Conservation (phyloP, 768 basidiomycete genomes). For the Rhodotorula sphaerocarpa region DNA sequence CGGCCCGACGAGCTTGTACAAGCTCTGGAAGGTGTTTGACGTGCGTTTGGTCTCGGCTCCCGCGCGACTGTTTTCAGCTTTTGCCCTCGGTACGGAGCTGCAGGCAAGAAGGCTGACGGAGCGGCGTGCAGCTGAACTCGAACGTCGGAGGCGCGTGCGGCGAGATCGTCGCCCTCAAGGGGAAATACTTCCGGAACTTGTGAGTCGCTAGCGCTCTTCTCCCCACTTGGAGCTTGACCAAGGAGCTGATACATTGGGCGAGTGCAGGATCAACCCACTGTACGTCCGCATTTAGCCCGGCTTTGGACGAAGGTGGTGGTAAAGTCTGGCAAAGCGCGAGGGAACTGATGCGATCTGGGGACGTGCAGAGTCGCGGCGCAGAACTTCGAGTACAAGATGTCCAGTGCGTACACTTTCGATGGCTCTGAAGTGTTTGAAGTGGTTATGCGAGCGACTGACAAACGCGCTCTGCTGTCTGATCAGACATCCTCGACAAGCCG, state of each 20-base stretch:
- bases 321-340: too few relatives aligned
- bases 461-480: background rate
- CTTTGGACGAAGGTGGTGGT: conserved; percentile 65
- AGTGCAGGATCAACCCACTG: conserved; percentile 3
- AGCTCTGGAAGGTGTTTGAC: conserved; percentile 87
- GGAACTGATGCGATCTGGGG: too few relatives aligned
- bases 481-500: conserved; percentile 39
- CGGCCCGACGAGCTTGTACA: conserved; percentile 72
- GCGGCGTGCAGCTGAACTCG: background rate
- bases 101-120: background rate
- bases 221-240: background rate
- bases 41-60: too few relatives aligned
- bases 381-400: conserved; percentile 91
- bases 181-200: background rate
- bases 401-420: background rate
- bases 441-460: background rate
- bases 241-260: too few relatives aligned
- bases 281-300: conserved; percentile 39
- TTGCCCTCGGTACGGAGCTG: too few relatives aligned
- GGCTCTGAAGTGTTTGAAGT: background rate
- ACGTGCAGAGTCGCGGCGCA: conserved; percentile 72
- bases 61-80: background rate
- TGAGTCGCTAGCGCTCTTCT: too few relatives aligned
- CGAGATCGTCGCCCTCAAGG: conserved; percentile 54
- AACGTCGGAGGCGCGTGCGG: conserved; percentile 63